Evolutionary conservation across 1,284 basidiomycete species (phyloP).

Genomic region (Retiboletus flavoniger): DNA sequence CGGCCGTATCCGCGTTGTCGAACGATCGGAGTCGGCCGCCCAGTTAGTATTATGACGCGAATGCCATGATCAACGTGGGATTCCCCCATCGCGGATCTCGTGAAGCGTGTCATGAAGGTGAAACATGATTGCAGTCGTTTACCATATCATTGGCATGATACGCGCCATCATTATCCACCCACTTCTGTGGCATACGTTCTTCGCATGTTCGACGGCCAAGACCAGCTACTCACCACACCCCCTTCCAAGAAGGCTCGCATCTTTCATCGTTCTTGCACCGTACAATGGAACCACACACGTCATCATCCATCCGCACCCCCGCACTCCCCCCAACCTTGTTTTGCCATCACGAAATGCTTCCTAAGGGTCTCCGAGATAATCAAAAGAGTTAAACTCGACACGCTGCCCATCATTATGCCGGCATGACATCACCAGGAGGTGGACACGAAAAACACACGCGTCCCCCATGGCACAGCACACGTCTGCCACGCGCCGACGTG

Average conservation of each 20-base stretch:
- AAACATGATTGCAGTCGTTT: neutral
- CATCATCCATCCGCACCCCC: constrained; percentile 24
- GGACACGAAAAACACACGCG: constrained; percentile 22
- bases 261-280: constrained; percentile 7
- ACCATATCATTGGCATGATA: neutral
- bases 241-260: neutral
- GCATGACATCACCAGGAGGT: constrained; percentile 21
- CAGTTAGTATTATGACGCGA: constrained; percentile 1
- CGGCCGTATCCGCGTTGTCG: constrained; percentile 2
- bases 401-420: constrained; percentile 8
- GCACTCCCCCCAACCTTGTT: constrained; percentile 18
- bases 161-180: neutral
- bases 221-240: constrained; percentile 1
- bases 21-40: constrained; percentile 10
- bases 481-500: constrained; percentile 20
- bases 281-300: constrained; percentile 13
- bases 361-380: constrained; percentile 21
- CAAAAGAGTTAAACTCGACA: constrained; percentile 9
- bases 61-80: constrained; percentile 13
- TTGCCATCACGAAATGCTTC: constrained; percentile 12
- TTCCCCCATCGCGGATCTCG: constrained; percentile 12
- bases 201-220: constrained; percentile 18
- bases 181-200: constrained; percentile 16
- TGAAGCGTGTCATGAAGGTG: neutral
- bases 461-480: constrained; percentile 33